Percentiles rank a stretch among this genome's conserved stretches.
Evolutionary conservation across 129 eudicot genomes (phyloP).

Genomic region (Centella asiatica): DNA sequence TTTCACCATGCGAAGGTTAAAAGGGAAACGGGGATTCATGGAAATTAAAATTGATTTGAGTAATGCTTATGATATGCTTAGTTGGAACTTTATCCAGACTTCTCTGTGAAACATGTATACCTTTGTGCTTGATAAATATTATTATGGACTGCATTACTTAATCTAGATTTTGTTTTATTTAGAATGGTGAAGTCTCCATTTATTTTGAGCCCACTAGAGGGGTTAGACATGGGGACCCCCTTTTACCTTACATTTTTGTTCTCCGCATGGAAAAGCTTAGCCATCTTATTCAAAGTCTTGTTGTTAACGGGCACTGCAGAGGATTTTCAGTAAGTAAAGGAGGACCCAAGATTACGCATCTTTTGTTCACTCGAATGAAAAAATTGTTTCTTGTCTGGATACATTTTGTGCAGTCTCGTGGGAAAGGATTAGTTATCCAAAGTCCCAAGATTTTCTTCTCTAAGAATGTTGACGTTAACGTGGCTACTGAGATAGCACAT

Average conservation of each 20-base stretch:
- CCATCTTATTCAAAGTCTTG: neutral
- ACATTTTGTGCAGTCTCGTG: too few relatives aligned
- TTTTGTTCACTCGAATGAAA: too few relatives aligned
- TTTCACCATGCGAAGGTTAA: neutral
- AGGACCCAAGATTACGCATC: neutral
- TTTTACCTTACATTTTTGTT: constrained; percentile 1
- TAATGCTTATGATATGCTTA: neutral
- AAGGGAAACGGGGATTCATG: neutral
- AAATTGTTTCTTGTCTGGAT: too few relatives aligned
- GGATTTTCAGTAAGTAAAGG: neutral
- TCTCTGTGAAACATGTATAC: neutral
- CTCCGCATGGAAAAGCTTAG: neutral
- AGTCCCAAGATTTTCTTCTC: too few relatives aligned
- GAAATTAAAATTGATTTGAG: neutral
- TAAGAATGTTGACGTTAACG: too few relatives aligned
- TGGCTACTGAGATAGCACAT: too few relatives aligned
- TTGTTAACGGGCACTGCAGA: neutral
- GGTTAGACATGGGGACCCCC: constrained; percentile 6
- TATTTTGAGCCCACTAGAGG: neutral
- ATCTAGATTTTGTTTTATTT: neutral
- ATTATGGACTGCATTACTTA: neutral
- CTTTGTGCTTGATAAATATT: neutral
- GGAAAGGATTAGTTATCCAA: too few relatives aligned
- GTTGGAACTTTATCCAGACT: neutral
- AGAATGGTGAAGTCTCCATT: neutral